These are phyloP conservation scores for Gliomastix tumulicola DNA, from an alignment of 2,329 filamentous ascomycete species.

Conservation along the genomic window DNA sequence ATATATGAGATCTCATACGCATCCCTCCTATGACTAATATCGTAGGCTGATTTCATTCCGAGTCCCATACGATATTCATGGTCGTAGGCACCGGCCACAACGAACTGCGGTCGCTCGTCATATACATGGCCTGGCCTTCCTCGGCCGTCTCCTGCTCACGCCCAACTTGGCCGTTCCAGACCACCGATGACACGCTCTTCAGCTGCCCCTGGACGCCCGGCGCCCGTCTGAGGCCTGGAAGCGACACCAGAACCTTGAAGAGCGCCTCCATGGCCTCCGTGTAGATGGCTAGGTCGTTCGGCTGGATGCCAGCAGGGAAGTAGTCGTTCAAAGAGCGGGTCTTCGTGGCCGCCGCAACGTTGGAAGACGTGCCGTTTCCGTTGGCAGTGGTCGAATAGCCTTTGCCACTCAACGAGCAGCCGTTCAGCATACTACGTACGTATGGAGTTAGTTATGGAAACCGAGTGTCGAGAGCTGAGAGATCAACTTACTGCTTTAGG, in stretches of 20 bases:
- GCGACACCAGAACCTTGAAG: constrained; percentile 57
- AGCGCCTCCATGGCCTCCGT: constrained; percentile 59
- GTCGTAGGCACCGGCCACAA: constrained; percentile 38
- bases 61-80: constrained; percentile 49
- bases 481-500: not conserved
- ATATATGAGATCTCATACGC: too few relatives aligned
- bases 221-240: constrained; percentile 53
- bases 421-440: not conserved
- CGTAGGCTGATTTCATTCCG: constrained; percentile 15
- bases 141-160: not conserved
- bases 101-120: constrained; percentile 58
- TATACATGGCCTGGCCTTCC: constrained; percentile 48
- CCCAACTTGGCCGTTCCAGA: constrained; percentile 28
- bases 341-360: constrained; percentile 27
- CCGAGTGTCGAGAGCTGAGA: too few relatives aligned
- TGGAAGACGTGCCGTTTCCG: constrained; percentile 54
- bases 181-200: constrained; percentile 53
- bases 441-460: too few relatives aligned
- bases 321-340: not conserved
- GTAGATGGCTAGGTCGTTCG: constrained; percentile 50
- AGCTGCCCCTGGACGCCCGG: constrained; percentile 58
- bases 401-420: not conserved
- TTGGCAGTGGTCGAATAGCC: constrained; percentile 55
- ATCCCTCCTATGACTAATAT: too few relatives aligned
- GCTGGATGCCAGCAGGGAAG: not conserved